phyloP scores from a whole-genome alignment of 352 stramenopile genomes.

The Globisporangium mamillatum region DNA sequence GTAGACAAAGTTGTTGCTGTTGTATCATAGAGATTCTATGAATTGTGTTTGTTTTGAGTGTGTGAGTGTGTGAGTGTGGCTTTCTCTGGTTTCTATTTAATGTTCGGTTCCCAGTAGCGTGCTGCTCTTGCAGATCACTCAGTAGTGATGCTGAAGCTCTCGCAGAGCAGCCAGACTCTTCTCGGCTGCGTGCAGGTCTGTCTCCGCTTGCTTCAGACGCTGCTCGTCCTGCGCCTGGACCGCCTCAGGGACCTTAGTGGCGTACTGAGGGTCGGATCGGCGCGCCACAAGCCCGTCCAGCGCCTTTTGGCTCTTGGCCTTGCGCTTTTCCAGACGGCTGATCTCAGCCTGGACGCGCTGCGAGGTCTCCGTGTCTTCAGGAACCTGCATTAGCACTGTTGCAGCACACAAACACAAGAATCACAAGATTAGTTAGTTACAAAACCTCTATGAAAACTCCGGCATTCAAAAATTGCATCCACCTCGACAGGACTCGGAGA shows the following conservation, averaged over 20 bases:
- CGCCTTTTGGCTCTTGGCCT: conserved; percentile 47
- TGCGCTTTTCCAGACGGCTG: conserved; percentile 58
- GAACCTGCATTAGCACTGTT: conserved; percentile 63
- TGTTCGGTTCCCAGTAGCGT: neutral
- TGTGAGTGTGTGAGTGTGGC: neutral
- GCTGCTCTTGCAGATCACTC: conserved; percentile 2
- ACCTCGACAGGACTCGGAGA: conserved; percentile 56
- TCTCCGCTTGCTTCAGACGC: conserved; percentile 54
- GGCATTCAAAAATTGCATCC: neutral
- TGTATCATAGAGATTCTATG: neutral
- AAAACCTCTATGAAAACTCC: neutral
- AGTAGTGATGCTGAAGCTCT: conserved; percentile 61
- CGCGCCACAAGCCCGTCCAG: conserved; percentile 42
- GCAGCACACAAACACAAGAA: conserved; percentile 6
- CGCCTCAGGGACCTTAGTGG: conserved; percentile 56
- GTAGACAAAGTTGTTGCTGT: neutral
- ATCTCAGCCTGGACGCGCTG: conserved; percentile 63
- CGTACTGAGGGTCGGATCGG: conserved; percentile 47
- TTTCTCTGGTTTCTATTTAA: conserved; percentile 9
- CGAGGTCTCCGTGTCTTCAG: conserved; percentile 62
- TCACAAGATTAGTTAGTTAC: neutral
- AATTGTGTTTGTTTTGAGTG: neutral
- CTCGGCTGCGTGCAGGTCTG: conserved; percentile 42
- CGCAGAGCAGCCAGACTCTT: conserved; percentile 55
- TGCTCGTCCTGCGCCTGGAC: conserved; percentile 61